Evolutionary conservation across 1,284 basidiomycete species (phyloP).

Genomic region (Ceratobasidium sp.): DNA sequence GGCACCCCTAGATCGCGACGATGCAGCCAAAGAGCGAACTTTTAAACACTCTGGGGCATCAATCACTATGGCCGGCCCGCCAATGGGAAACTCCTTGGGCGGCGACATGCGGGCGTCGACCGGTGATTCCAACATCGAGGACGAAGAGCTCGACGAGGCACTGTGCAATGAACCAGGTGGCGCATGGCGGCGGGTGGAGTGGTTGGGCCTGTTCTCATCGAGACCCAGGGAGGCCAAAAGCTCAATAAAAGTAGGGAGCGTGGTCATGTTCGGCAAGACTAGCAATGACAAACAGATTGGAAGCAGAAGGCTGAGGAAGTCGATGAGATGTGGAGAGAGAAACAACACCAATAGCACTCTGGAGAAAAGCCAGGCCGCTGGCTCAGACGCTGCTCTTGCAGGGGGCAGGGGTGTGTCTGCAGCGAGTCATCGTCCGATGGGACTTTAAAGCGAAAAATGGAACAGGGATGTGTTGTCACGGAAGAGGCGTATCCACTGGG

Average conservation of each 20-base stretch:
- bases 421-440: conserved; percentile 22
- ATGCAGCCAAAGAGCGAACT: conserved; percentile 28
- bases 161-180: conserved; percentile 14
- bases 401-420: conserved; percentile 43
- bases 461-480: conserved; percentile 44
- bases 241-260: conserved; percentile 46
- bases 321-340: conserved; percentile 20
- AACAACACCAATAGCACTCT: conserved; percentile 31
- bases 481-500: conserved; percentile 44
- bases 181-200: conserved; percentile 13
- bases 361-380: conserved; percentile 31
- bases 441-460: conserved; percentile 44
- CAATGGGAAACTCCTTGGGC: conserved; percentile 4
- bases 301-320: conserved; percentile 20
- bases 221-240: conserved; percentile 46
- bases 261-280: conserved; percentile 45
- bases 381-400: conserved; percentile 31
- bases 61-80: conserved; percentile 37
- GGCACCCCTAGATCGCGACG: conserved; percentile 34
- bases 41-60: conserved; percentile 41
- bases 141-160: conserved; percentile 17
- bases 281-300: conserved; percentile 34
- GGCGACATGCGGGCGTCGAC: conserved; percentile 23
- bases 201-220: conserved; percentile 28
- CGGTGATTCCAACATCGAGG: conserved; percentile 25